phyloP scores from a whole-genome alignment of 768 basidiomycete genomes.

The Pleurotus giganteus region DNA sequence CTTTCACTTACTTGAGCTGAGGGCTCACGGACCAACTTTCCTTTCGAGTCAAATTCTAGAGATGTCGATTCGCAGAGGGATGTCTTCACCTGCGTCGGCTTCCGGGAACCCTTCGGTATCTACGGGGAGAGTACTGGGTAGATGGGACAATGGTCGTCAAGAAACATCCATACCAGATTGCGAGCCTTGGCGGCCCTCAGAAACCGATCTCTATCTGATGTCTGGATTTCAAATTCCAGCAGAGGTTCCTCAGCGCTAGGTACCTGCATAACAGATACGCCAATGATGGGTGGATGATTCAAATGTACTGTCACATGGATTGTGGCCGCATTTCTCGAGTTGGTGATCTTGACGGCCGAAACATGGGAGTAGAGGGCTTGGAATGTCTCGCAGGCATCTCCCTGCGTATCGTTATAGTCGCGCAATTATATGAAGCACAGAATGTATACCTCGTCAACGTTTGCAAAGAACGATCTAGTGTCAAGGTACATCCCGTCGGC shows the following conservation, averaged over 20 bases:
- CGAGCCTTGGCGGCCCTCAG: slow-evolving; percentile 39
- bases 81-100: background rate
- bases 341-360: slow-evolving; percentile 20
- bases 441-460: slow-evolving; percentile 38
- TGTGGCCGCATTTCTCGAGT: background rate
- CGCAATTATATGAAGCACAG: slow-evolving; percentile 2
- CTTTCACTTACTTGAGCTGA: slow-evolving; percentile 9
- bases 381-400: slow-evolving; percentile 50
- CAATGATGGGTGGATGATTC: slow-evolving; percentile 16
- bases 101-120: background rate
- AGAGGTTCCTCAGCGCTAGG: slow-evolving; percentile 18
- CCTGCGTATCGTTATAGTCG: slow-evolving; percentile 27
- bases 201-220: slow-evolving; percentile 34
- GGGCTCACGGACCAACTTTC: slow-evolving; percentile 1
- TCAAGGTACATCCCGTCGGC: slow-evolving; percentile 54
- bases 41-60: slow-evolving; percentile 8
- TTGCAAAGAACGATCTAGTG: slow-evolving; percentile 46
- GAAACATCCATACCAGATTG: slow-evolving; percentile 38
- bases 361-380: slow-evolving; percentile 40
- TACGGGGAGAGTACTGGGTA: background rate
- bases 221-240: slow-evolving; percentile 38
- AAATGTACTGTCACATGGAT: slow-evolving; percentile 10
- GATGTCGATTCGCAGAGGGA: slow-evolving; percentile 6
- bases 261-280: slow-evolving; percentile 19
- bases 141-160: background rate